Conservation (phyloP, 768 basidiomycete genomes). For the Russula sp. region DNA sequence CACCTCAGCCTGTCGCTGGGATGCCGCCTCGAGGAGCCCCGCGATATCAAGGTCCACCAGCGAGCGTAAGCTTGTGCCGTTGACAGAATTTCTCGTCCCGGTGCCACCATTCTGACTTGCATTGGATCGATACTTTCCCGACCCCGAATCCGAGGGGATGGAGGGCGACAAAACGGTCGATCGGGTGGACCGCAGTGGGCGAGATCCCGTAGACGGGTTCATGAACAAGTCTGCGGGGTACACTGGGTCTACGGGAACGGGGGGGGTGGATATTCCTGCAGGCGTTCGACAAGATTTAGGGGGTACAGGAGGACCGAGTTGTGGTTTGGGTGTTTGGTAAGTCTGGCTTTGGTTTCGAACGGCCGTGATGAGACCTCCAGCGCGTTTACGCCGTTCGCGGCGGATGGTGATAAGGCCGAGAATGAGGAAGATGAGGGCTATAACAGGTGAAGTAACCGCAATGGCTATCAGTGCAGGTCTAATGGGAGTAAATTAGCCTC, state of each 20-base stretch:
- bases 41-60: constrained; percentile 22
- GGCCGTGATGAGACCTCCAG: not conserved
- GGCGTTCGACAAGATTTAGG: not conserved
- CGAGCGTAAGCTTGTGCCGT: not conserved
- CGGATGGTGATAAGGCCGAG: constrained; percentile 5
- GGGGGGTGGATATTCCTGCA: not conserved
- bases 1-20: not conserved
- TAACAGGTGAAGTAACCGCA: not conserved
- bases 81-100: not conserved
- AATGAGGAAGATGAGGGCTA: constrained; percentile 1
- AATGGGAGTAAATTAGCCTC: not conserved
- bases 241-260: constrained; percentile 6
- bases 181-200: not conserved
- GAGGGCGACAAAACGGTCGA: constrained; percentile 13
- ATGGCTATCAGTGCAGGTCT: constrained; percentile 15
- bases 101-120: not conserved
- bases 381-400: constrained; percentile 8
- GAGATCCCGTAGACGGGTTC: not conserved
- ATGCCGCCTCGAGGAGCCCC: constrained; percentile 20
- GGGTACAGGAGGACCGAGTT: not conserved
- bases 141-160: not conserved
- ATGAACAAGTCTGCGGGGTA: constrained; percentile 9
- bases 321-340: not conserved
- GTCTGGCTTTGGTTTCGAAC: not conserved
- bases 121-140: constrained; percentile 1